Percentiles rank a stretch among this genome's conserved stretches.
phyloP scores from a whole-genome alignment of 129 eudicot genomes.

The Ambrosia trifida region DNA sequence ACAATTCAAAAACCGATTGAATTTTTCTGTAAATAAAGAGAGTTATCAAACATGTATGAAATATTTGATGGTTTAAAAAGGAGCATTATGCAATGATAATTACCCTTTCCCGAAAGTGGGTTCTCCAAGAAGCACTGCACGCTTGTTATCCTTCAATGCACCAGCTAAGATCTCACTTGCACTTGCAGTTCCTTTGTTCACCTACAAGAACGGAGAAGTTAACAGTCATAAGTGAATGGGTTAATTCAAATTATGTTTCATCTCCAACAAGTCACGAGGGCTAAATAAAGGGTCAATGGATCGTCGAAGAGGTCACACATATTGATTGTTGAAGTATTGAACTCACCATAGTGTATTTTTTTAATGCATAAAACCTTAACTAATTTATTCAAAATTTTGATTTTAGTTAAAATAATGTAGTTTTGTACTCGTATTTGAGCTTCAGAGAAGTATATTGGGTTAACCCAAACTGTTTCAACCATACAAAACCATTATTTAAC shows the following conservation, averaged over 20 bases:
- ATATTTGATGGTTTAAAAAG: not conserved
- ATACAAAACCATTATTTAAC: no score
- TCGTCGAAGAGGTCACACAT: not conserved
- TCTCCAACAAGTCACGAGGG: not conserved
- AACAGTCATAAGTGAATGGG: not conserved
- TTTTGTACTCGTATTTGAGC: no score
- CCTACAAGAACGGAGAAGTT: slow-evolving; percentile 42
- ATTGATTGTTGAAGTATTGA: not conserved
- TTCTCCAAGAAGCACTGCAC: slow-evolving; percentile 90
- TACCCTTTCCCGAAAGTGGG: slow-evolving; percentile 99
- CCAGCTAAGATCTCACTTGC: slow-evolving; percentile 98
- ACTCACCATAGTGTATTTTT: no score
- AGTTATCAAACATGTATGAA: slow-evolving; percentile 12
- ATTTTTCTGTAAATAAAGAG: slow-evolving; percentile 63
- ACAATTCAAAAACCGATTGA: slow-evolving; percentile 92
- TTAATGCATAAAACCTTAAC: no score
- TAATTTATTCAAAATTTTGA: no score
- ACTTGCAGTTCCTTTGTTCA: slow-evolving; percentile 99
- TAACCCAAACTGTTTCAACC: no score
- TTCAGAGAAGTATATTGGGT: no score
- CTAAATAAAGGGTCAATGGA: not conserved
- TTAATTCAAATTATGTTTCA: not conserved
- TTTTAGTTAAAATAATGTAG: no score
- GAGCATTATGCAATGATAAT: slow-evolving; percentile 17
- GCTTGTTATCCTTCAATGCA: slow-evolving; percentile 91